Evolutionary conservation across 305 asterid species (phyloP).

Genomic region (Fraxinus greggii): DNA sequence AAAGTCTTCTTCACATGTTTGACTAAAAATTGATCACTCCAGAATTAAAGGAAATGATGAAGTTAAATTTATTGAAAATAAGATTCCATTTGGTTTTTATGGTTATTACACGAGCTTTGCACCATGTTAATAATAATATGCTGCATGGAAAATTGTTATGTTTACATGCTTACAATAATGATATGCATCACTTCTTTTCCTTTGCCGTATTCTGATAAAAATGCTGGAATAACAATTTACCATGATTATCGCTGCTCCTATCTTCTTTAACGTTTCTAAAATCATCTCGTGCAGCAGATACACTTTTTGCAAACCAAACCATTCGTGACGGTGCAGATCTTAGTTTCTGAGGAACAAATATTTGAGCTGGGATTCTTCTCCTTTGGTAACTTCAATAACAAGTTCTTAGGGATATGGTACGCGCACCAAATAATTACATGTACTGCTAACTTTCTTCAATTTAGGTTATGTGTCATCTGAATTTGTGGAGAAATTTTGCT

Average conservation of each 20-base stretch:
- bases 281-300: background rate
- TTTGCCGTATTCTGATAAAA: background rate
- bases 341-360: background rate
- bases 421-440: background rate
- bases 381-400: background rate
- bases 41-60: background rate
- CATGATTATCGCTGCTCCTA: background rate
- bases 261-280: background rate
- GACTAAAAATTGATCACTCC: background rate
- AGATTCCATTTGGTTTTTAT: background rate
- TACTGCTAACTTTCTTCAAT: background rate
- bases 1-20: background rate
- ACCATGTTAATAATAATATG: background rate
- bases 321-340: background rate
- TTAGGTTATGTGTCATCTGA: background rate
- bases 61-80: background rate
- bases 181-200: background rate
- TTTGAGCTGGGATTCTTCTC: background rate
- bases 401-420: background rate
- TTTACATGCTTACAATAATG: background rate
- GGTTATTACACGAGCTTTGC: background rate
- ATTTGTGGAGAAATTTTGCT: background rate
- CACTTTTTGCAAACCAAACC: background rate
- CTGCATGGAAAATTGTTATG: background rate
- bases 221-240: background rate